These are phyloP conservation scores for Leishmania martiniquensis DNA, from an alignment of 208 protist species.

Conservation along the genomic window DNA sequence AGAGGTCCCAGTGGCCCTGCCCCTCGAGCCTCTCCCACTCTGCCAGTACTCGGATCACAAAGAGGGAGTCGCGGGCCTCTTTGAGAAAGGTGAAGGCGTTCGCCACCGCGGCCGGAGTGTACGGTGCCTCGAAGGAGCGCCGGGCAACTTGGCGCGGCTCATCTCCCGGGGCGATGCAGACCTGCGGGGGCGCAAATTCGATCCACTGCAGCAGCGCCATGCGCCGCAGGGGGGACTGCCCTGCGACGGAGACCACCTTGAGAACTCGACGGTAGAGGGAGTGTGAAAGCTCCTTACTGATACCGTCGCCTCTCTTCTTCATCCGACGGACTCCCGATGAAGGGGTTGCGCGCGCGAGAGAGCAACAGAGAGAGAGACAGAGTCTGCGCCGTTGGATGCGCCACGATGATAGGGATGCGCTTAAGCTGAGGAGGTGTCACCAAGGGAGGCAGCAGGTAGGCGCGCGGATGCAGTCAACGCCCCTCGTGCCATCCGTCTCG, in stretches of 20 bases:
- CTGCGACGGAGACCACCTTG: slow-evolving; percentile 18
- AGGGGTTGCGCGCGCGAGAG: too few relatives aligned
- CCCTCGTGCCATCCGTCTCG: too few relatives aligned
- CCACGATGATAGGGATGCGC: neutral
- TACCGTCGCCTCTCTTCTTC: neutral
- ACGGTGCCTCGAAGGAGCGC: slow-evolving; percentile 38
- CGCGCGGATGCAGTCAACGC: neutral
- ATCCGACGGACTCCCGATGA: neutral
- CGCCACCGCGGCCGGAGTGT: slow-evolving; percentile 19
- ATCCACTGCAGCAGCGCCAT: slow-evolving; percentile 41
- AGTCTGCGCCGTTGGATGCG: neutral
- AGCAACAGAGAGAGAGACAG: neutral
- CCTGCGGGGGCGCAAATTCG: slow-evolving; percentile 46
- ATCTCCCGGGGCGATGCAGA: slow-evolving; percentile 32
- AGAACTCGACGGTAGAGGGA: slow-evolving; percentile 33
- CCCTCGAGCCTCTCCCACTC: slow-evolving; percentile 42
- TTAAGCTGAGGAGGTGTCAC: too few relatives aligned
- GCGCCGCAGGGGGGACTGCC: slow-evolving; percentile 20
- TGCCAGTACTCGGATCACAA: slow-evolving; percentile 46
- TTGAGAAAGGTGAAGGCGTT: slow-evolving; percentile 62
- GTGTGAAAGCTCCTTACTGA: slow-evolving; percentile 22
- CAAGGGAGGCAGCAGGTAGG: too few relatives aligned
- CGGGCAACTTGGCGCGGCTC: slow-evolving; percentile 25
- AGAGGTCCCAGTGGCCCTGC: slow-evolving; percentile 41
- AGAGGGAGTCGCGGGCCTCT: slow-evolving; percentile 38